These are phyloP conservation scores for Penicillium digitatum DNA, from an alignment of 2,329 filamentous ascomycete species.

Conservation along the genomic window DNA sequence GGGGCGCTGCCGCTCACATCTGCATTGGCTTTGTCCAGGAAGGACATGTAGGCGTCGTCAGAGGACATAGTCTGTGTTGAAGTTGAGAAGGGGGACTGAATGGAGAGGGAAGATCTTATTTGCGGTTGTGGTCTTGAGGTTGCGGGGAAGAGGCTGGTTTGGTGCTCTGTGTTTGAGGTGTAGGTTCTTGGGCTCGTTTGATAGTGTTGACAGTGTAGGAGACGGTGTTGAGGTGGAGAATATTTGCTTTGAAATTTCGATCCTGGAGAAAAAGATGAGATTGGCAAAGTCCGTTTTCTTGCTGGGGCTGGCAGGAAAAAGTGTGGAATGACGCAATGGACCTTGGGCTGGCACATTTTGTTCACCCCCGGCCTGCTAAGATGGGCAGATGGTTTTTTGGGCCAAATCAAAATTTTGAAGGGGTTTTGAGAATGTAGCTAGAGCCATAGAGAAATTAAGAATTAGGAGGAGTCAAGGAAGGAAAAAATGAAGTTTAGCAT, in stretches of 20 bases:
- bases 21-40: slow-evolving; percentile 81
- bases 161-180: background rate
- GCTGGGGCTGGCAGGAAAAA: slow-evolving; percentile 11
- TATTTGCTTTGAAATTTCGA: background rate
- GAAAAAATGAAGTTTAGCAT: background rate
- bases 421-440: too few species aligned
- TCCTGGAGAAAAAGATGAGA: slow-evolving; percentile 12
- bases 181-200: background rate
- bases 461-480: background rate
- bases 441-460: background rate
- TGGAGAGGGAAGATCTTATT: slow-evolving; percentile 4
- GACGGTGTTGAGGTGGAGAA: background rate
- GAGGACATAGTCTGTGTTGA: slow-evolving; percentile 45
- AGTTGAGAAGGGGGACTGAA: slow-evolving; percentile 12
- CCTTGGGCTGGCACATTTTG: slow-evolving; percentile 13
- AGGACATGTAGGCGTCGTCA: slow-evolving; percentile 78
- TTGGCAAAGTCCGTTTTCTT: slow-evolving; percentile 4
- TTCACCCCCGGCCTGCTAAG: background rate
- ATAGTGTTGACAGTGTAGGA: background rate
- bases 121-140: slow-evolving; percentile 2
- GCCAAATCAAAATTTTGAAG: too few species aligned
- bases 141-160: slow-evolving; percentile 8
- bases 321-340: slow-evolving; percentile 27
- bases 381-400: background rate
- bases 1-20: slow-evolving; percentile 47